Base-by-base conservation (phyloP, 768 basidiomycete genomes). In the Lactarius tabidus region DNA sequence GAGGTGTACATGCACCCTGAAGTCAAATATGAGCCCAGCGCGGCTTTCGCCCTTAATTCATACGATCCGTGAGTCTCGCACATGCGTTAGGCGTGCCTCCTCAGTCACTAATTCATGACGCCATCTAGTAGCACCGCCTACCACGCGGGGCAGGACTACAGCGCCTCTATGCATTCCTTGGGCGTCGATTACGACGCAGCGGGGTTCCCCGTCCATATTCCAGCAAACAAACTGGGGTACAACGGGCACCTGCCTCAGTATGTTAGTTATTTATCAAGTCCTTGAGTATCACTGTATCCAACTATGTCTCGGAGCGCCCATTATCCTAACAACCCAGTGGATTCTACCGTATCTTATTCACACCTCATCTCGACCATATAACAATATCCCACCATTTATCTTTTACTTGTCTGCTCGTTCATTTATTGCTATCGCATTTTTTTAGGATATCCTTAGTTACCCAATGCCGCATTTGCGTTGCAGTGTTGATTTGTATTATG, bases 101-200 rank as follows among this genome's bases (percentile, higher is more conserved):
- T 28, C n/a, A 26, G 58, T 28, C 29, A 26, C 38, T 64, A 26
- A 64, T 35, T 29, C 41, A 56, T 26, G 31, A 48, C 20, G 23
- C 48, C 41, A 26, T n/a, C 59, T n/a, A 38, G 36, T 36, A 36
- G 39, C 36, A 20, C 59, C 26, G 41, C 59, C 55, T 68, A 66
- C 45, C 67, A 68, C 20, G 60, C 58, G 23, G 64, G 59, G 35
- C 67, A 68, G 48, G 64, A 66, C 55, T 68, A 68, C 48, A 15
- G 51, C 39, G 57, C 59, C 20, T 60, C 67, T 12, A 60, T 68
- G 55, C 64, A 66, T 41, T 45, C 56, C 36, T 38, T 66, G 17
- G 59, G 60, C 36, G 59, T 43, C 23, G 63, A 64, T 33, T 66
- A 60, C 17, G 56, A 68, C 33, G 38, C 43, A 26, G 35, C 38